A percentile compares a stretch with the other conserved stretches of the same genome.
Evolutionary conservation across 768 basidiomycete genomes (phyloP).

Genomic region (Pluteus cervinus): DNA sequence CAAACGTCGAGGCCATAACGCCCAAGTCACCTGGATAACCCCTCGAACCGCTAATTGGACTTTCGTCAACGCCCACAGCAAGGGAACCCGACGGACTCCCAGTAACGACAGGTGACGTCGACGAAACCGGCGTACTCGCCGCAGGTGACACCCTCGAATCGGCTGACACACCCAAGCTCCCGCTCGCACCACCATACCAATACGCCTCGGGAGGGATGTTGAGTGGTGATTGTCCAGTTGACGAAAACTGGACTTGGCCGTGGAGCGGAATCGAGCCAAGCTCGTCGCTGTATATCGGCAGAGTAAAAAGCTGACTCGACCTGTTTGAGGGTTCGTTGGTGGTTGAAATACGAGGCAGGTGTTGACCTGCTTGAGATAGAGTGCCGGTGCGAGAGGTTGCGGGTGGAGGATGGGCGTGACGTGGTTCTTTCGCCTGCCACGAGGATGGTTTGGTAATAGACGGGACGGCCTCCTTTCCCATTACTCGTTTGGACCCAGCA

Average conservation of each 20-base stretch:
- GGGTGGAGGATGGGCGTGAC: background rate
- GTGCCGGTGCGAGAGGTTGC: background rate
- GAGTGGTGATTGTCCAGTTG: conserved; percentile 4
- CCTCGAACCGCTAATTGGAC: no score
- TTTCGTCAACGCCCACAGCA: no score
- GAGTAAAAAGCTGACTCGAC: conserved; percentile 12
- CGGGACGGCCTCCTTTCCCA: background rate
- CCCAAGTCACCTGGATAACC: no score
- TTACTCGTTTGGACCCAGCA: conserved; percentile 6
- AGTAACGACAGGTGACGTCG: no score
- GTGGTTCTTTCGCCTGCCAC: background rate
- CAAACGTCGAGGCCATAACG: no score
- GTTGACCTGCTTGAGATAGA: conserved; percentile 5
- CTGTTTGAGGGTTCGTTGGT: conserved; percentile 9
- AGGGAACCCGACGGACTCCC: no score
- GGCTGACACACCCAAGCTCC: no score
- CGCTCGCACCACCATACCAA: no score
- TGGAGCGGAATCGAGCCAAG: conserved; percentile 47
- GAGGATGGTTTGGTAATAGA: background rate
- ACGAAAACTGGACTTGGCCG: conserved; percentile 21
- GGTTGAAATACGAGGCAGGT: conserved; percentile 6
- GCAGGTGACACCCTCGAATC: no score
- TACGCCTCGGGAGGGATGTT: no score
- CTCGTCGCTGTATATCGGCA: conserved; percentile 60
- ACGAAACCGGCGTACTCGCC: no score